Percentiles rank a stretch among this genome's conserved stretches.
Evolutionary conservation across 257 asterid genomes (phyloP).

Genomic region (Capsicum pubescens): DNA sequence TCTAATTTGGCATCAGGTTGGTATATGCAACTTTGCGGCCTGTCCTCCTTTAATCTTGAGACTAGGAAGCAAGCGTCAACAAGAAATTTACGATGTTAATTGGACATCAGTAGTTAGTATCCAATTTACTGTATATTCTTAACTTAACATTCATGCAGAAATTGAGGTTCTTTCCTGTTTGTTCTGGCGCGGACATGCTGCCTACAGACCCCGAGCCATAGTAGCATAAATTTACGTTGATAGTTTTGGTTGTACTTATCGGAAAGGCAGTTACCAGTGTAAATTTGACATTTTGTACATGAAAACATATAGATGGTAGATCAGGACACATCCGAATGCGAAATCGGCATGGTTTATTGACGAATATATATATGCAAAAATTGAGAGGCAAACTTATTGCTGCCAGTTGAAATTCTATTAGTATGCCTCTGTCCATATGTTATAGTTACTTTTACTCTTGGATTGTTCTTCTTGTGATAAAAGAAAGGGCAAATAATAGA

Average conservation of each 20-base stretch:
- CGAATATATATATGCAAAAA: neutral
- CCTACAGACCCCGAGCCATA: neutral
- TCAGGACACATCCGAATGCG: neutral
- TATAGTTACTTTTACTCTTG: neutral
- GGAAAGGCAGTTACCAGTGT: neutral
- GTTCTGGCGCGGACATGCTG: conserved; percentile 11
- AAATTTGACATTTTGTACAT: conserved; percentile 28
- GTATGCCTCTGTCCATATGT: neutral
- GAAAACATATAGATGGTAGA: conserved; percentile 9
- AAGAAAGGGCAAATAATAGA: too few relatives aligned
- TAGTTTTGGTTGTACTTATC: neutral
- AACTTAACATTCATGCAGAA: conserved; percentile 13
- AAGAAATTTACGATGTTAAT: neutral
- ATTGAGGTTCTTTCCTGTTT: conserved; percentile 12
- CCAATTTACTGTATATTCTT: conserved; percentile 8
- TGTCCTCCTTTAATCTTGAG: neutral
- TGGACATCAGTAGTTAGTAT: neutral
- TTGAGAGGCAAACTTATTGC: neutral
- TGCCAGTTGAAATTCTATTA: neutral
- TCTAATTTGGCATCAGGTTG: conserved; percentile 12
- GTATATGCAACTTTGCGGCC: neutral
- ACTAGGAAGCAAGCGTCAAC: neutral
- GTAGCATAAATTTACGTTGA: neutral
- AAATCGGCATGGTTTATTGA: neutral
- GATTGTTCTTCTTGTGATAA: neutral